phyloP scores from a whole-genome alignment of 148 eudicot species.

The Camellia granthamiana region DNA sequence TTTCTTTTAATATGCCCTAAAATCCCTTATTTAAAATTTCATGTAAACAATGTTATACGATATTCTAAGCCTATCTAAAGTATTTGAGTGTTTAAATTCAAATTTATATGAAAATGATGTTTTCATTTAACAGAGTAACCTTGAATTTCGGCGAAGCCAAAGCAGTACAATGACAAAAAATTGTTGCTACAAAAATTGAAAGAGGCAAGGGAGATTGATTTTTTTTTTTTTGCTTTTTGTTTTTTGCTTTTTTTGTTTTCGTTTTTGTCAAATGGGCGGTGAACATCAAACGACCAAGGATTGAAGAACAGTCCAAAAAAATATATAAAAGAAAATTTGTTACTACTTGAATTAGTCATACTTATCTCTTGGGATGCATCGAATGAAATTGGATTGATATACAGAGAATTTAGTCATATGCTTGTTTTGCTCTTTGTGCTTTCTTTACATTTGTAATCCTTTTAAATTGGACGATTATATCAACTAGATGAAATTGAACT shows the following conservation, averaged over 20 bases:
- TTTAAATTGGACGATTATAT: neutral
- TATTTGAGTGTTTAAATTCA: no score
- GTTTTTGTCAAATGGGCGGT: neutral
- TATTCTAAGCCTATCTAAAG: no score
- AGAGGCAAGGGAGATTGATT: neutral
- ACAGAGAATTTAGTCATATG: neutral
- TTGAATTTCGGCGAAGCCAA: no score
- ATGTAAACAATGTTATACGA: no score
- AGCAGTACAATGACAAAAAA: neutral
- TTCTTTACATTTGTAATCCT: neutral
- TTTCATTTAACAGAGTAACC: neutral
- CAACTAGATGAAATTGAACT: neutral
- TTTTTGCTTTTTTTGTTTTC: neutral
- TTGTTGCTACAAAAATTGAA: no score
- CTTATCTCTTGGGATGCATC: no score
- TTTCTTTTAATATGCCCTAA: neutral
- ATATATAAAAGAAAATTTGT: no score
- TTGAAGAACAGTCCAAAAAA: neutral
- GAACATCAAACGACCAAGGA: neutral
- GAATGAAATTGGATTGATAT: neutral
- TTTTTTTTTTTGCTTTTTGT: no score
- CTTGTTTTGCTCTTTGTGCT: no score
- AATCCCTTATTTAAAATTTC: no score
- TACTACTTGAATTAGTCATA: neutral
- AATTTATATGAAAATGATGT: neutral